These are phyloP conservation scores for Epichloe gansuensis DNA, from an alignment of 2,329 filamentous ascomycete genomes.

Conservation along the genomic window DNA sequence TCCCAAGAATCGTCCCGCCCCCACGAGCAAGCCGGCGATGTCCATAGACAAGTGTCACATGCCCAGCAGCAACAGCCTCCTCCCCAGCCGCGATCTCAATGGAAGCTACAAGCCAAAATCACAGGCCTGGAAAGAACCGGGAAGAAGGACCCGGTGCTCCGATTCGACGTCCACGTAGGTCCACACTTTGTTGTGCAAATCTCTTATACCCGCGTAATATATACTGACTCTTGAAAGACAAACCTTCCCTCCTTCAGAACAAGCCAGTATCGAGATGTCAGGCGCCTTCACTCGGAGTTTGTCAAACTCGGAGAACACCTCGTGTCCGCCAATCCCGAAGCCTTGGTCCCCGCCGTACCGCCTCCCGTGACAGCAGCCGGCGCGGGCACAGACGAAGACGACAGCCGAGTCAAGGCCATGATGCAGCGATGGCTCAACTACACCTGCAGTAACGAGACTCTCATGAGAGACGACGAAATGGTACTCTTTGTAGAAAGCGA, in stretches of 20 bases:
- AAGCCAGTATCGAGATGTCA: constrained; percentile 94
- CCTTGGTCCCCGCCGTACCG: constrained; percentile 84
- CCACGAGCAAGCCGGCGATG: constrained; percentile 7
- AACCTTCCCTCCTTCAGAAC: constrained; percentile 97
- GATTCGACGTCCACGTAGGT: constrained; percentile 88
- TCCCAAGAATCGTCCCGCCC: constrained; percentile 8
- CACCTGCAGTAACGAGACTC: constrained; percentile 79
- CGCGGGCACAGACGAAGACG: constrained; percentile 91
- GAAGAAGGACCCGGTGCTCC: constrained; percentile 87
- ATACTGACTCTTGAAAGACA: constrained; percentile 44
- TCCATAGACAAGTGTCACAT: constrained; percentile 16
- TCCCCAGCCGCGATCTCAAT: constrained; percentile 48
- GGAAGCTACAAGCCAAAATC: constrained; percentile 87
- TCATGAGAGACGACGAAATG: constrained; percentile 95
- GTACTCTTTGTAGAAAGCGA: constrained; percentile 98
- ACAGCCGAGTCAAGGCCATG: constrained; percentile 72
- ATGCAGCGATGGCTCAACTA: constrained; percentile 94
- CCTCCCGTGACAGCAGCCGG: constrained; percentile 91
- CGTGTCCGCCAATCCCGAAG: constrained; percentile 94
- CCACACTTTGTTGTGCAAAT: neutral
- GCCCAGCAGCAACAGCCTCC: constrained; percentile 40
- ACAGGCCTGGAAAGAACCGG: constrained; percentile 85
- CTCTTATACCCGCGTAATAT: neutral
- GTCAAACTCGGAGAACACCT: constrained; percentile 91
- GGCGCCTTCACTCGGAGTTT: constrained; percentile 90